phyloP scores from a whole-genome alignment of 305 asterid species.

The Rubia tinctorum region DNA sequence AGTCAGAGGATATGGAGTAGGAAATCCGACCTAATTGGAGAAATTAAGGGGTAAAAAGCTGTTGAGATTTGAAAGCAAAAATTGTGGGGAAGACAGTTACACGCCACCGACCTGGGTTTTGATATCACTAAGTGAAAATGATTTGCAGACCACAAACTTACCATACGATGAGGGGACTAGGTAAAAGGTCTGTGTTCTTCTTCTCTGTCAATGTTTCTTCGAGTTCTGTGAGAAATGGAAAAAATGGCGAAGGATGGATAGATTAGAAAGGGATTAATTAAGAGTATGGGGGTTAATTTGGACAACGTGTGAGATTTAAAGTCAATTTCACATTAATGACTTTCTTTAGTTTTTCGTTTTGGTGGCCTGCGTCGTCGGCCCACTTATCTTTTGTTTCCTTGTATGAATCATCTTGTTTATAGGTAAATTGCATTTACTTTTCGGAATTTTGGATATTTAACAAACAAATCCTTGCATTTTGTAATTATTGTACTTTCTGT shows the following conservation, averaged over 20 bases:
- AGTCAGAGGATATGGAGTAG: conserved; percentile 41
- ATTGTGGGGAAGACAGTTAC: conserved; percentile 50
- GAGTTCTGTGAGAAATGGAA: background rate
- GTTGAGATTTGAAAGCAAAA: conserved; percentile 38
- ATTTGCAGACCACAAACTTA: background rate
- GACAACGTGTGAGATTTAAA: background rate
- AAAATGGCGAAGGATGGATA: background rate
- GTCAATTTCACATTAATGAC: conserved; percentile 26
- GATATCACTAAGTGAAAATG: background rate
- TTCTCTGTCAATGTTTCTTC: background rate
- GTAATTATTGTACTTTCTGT: background rate
- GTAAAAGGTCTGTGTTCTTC: conserved; percentile 1
- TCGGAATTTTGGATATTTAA: background rate
- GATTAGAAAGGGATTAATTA: conserved; percentile 13
- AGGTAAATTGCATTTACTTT: background rate
- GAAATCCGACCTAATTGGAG: conserved; percentile 78
- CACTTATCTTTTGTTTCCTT: conserved; percentile 5
- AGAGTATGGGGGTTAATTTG: conserved; percentile 15
- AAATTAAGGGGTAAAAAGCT: conserved; percentile 17
- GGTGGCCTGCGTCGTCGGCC: conserved; percentile 4
- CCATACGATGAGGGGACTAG: conserved; percentile 2
- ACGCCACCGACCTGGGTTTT: conserved; percentile 43
- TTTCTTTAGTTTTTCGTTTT: conserved; percentile 14
- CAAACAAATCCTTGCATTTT: background rate
- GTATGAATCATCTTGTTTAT: background rate